A percentile compares a stretch with the other conserved stretches of the same genome.
phyloP scores from a whole-genome alignment of 345 rosid genomes.

The Melaleuca quinquenervia region DNA sequence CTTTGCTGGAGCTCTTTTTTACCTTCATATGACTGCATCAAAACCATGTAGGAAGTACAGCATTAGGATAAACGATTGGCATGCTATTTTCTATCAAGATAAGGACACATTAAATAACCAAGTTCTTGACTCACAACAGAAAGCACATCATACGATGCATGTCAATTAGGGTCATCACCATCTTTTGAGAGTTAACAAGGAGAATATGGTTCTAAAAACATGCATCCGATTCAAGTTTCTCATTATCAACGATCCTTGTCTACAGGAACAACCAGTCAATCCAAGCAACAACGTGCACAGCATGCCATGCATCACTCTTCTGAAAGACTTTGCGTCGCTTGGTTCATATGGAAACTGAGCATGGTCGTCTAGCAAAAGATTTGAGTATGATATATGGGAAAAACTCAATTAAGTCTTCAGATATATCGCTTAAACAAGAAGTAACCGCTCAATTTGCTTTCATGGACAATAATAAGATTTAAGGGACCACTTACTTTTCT shows the following conservation, averaged over 20 bases:
- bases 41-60: background rate
- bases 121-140: background rate
- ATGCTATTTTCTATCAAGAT: background rate
- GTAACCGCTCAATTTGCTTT: background rate
- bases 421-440: background rate
- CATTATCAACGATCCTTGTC: background rate
- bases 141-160: background rate
- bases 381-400: background rate
- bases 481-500: slow-evolving; percentile 27
- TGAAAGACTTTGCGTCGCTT: background rate
- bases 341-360: background rate
- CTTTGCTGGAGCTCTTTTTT: slow-evolving; percentile 40
- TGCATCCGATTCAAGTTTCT: background rate
- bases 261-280: background rate
- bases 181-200: background rate
- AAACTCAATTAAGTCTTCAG: background rate
- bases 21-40: slow-evolving; percentile 38
- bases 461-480: background rate
- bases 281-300: background rate
- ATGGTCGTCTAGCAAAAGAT: background rate
- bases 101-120: background rate
- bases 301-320: background rate
- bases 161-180: background rate
- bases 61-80: background rate
- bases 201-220: background rate